phyloP scores from a whole-genome alignment of 2,329 filamentous ascomycete genomes.

The Teratosphaeria viscida region DNA sequence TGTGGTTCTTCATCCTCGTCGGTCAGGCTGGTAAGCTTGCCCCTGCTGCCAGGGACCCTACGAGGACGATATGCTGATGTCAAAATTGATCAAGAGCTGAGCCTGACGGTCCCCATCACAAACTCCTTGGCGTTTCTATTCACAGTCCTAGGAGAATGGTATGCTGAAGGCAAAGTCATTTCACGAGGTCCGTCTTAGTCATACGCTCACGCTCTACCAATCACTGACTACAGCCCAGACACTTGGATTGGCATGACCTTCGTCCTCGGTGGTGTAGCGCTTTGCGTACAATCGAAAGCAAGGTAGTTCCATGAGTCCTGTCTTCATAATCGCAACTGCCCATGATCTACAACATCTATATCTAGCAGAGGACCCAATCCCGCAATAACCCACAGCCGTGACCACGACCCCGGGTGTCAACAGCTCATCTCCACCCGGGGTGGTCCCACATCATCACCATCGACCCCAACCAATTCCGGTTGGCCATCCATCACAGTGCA shows the following conservation, averaged over 20 bases:
- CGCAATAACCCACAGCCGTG: slow-evolving; percentile 27
- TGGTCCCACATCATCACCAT: slow-evolving; percentile 15
- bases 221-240: slow-evolving; percentile 40
- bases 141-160: slow-evolving; percentile 90
- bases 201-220: slow-evolving; percentile 1
- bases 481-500: no score
- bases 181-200: slow-evolving; percentile 51
- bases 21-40: slow-evolving; percentile 66
- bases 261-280: slow-evolving; percentile 66
- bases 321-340: background rate
- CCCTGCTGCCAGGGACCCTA: background rate
- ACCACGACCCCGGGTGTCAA: slow-evolving; percentile 39
- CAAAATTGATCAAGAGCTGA: slow-evolving; percentile 55
- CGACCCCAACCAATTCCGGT: slow-evolving; percentile 12
- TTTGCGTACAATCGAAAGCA: slow-evolving; percentile 60
- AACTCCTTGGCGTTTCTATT: slow-evolving; percentile 95
- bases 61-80: background rate
- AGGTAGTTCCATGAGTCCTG: background rate
- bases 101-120: slow-evolving; percentile 85
- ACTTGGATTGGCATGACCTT: slow-evolving; percentile 74
- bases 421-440: slow-evolving; percentile 11
- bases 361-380: slow-evolving; percentile 6
- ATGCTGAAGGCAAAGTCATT: slow-evolving; percentile 84
- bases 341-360: background rate
- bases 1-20: slow-evolving; percentile 95